Base-by-base conservation (phyloP, 1,139 yeast species). In the Eremothecium coryli region DNA sequence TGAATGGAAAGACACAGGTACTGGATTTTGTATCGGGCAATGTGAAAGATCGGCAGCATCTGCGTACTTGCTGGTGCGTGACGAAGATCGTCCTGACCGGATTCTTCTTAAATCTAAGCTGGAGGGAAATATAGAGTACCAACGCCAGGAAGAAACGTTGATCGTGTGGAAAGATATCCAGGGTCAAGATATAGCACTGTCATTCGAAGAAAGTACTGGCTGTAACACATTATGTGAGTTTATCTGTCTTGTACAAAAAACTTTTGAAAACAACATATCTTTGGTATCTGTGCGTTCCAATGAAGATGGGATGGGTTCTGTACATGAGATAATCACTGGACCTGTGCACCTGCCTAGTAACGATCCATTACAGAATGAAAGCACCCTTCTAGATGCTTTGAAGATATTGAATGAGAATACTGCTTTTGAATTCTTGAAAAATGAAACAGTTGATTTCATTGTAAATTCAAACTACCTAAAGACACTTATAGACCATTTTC, bases 151-250 rank as follows among this genome's bases (percentile, higher is more conserved):
- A 54, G 96, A 86, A 43, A 86, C 96, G 0, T 64, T 90, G 33
- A 84, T 90, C 14, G 95, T 90, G 14, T 90, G 98, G 97, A 82
- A 94, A 5, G 95, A 85, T 51, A 58, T 66, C 6, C 67, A 71
- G 14, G 90, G 90, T 3, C 73, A 72, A 39, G 95, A 86, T 55
- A 72, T 86, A 45, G 97, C 97, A 4, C 65, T 90, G 27, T 82
- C 93, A 35, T 90, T 90, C 58, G 96, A 90, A 56, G 97, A 86
- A 52, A 76, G 84, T 26, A 82, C 80, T 34, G 97, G 97, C 0
- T 90, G 98, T 56, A 73, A 82, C 11, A 73, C 77, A 11, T 56
- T 88, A 32, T 85, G 95, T 55, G 90, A 84, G 35, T 86, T 84
- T 51, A 70, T 86, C 26, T 72, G 82, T 14, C 68, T 68, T 38